phyloP scores from a whole-genome alignment of 805 yeast species.

The Candida boidinii region DNA sequence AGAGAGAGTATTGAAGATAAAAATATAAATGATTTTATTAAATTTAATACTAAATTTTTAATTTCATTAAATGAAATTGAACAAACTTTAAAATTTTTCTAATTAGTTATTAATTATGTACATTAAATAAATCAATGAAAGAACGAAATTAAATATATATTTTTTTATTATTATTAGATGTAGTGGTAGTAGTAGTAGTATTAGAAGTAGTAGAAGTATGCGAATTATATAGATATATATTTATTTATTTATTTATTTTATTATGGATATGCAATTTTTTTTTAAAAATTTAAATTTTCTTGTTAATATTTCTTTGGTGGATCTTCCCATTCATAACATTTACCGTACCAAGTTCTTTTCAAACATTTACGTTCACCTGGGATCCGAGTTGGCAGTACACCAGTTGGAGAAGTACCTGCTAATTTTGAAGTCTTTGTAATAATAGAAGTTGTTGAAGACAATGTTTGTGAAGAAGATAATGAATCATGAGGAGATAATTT shows the following conservation, averaged over 20 bases:
- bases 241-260: neutral
- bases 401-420: slow-evolving; percentile 10
- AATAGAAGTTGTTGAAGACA: slow-evolving; percentile 10
- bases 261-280: neutral
- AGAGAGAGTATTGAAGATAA: slow-evolving; percentile 45
- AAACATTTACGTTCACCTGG: slow-evolving; percentile 37
- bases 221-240: neutral
- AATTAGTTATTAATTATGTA: too few relatives aligned
- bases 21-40: slow-evolving; percentile 25
- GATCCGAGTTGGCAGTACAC: slow-evolving; percentile 6
- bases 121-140: too few relatives aligned
- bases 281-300: slow-evolving; percentile 10
- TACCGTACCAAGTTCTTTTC: slow-evolving; percentile 59
- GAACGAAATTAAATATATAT: slow-evolving; percentile 1
- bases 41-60: slow-evolving; percentile 23
- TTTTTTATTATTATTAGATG: neutral
- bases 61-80: too few relatives aligned
- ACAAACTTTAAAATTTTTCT: too few relatives aligned
- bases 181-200: slow-evolving; percentile 1
- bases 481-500: slow-evolving; percentile 24
- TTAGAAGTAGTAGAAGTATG: neutral
- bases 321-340: slow-evolving; percentile 27
- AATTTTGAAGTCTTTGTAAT: slow-evolving; percentile 14
- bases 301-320: slow-evolving; percentile 1
- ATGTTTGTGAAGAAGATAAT: slow-evolving; percentile 6